Percentiles rank a stretch among this genome's conserved stretches.
These are phyloP conservation scores for Sclerotinia trifoliorum DNA, from an alignment of 2,329 filamentous ascomycete genomes.

Conservation along the genomic window DNA sequence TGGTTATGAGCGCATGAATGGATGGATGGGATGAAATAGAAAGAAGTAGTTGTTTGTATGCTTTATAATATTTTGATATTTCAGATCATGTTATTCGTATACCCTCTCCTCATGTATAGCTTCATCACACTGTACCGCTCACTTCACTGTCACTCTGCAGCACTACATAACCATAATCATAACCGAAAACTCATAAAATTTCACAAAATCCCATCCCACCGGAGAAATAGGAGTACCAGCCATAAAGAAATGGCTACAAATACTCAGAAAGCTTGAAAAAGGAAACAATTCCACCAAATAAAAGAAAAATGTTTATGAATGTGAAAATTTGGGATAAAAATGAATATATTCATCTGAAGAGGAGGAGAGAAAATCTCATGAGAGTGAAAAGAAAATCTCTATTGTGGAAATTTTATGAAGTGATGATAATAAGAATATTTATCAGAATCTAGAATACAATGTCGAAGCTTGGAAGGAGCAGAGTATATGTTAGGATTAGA, in stretches of 20 bases:
- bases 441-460: not conserved
- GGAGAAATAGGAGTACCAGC: not conserved
- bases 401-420: not conserved
- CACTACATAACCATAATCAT: not conserved
- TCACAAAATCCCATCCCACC: too few species aligned
- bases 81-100: not conserved
- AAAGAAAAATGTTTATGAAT: not conserved
- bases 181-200: not conserved
- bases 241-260: not conserved
- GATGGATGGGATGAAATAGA: too few species aligned
- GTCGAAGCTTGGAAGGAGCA: not conserved
- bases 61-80: too few species aligned
- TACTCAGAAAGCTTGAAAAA: not conserved
- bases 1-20: too few species aligned
- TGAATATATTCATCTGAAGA: not conserved
- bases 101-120: not conserved
- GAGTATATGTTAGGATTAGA: too few species aligned
- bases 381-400: rapidly evolving
- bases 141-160: not conserved
- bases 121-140: rapidly evolving
- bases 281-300: too few species aligned
- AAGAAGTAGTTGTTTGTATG: too few species aligned
- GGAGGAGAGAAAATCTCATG: not conserved
- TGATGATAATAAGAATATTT: not conserved
- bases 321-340: not conserved